phyloP scores from a whole-genome alignment of 2,329 filamentous ascomycete species.

The Aspergillus versicolor region DNA sequence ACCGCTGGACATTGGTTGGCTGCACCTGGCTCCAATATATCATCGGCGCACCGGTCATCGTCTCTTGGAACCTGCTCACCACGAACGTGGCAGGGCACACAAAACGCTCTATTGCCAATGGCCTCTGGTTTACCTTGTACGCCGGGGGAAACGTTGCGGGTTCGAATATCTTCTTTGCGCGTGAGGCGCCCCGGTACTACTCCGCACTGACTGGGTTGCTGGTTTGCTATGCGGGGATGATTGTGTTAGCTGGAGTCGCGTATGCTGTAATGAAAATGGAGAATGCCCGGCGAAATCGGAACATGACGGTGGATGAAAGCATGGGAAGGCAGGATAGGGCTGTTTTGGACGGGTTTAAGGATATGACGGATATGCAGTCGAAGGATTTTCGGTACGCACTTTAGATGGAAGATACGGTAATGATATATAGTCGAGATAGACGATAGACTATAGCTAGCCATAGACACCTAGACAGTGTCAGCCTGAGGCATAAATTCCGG shows the following conservation, averaged over 20 bases:
- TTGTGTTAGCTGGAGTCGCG: conserved; percentile 30
- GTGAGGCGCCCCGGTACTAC: conserved; percentile 46
- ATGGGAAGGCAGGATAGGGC: conserved; percentile 14
- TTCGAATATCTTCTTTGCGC: conserved; percentile 48
- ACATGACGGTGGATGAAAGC: neutral
- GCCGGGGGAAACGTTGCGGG: conserved; percentile 51
- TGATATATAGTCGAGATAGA: too few species aligned
- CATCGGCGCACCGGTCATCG: conserved; percentile 50
- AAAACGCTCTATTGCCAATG: conserved; percentile 51
- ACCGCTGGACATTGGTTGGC: conserved; percentile 52
- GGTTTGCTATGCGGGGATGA: conserved; percentile 45
- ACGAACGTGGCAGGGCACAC: conserved; percentile 52
- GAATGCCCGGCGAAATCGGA: conserved; percentile 23
- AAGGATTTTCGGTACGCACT: conserved; percentile 37
- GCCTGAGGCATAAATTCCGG: too few species aligned
- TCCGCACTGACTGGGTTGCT: conserved; percentile 46
- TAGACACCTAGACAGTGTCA: too few species aligned
- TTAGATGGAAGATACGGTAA: conserved; percentile 10
- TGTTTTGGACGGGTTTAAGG: conserved; percentile 35
- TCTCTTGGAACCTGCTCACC: conserved; percentile 53
- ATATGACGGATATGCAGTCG: conserved; percentile 38
- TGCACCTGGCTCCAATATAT: conserved; percentile 55
- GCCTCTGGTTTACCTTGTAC: conserved; percentile 50
- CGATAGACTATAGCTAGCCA: too few species aligned
- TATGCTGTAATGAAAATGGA: conserved; percentile 28